These are phyloP conservation scores for Alternaria atra DNA, from an alignment of 2,329 filamentous ascomycete genomes.

Conservation along the genomic window DNA sequence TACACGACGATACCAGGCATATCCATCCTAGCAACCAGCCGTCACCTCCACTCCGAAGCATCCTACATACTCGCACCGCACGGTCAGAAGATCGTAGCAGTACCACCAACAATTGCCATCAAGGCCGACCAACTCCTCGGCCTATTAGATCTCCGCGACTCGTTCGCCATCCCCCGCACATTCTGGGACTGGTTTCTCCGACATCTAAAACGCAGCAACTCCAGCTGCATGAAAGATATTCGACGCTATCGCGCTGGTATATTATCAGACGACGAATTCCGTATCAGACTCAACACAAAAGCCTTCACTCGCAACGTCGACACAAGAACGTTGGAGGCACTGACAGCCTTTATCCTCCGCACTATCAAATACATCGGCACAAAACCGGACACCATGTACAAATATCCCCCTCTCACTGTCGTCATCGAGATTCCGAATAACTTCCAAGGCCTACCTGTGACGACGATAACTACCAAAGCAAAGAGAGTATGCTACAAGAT, in stretches of 20 bases:
- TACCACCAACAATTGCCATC: background rate
- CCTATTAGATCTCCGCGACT: background rate
- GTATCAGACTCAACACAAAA: background rate
- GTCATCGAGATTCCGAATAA: background rate
- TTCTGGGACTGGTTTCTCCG: background rate
- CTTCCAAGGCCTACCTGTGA: background rate
- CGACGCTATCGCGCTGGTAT: background rate
- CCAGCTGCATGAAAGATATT: background rate
- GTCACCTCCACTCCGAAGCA: slow-evolving; percentile 8
- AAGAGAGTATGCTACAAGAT: background rate
- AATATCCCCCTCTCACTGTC: background rate
- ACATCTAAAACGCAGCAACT: background rate
- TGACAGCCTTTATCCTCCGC: slow-evolving; percentile 9
- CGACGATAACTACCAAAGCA: background rate
- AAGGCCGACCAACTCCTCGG: background rate
- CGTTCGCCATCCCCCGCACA: background rate
- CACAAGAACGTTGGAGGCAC: background rate
- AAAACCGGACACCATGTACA: background rate
- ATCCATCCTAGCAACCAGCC: slow-evolving; percentile 7
- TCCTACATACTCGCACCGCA: background rate
- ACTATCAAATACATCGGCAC: background rate
- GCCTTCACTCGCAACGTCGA: background rate
- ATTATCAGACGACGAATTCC: background rate
- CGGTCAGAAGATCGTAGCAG: background rate
- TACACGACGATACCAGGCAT: slow-evolving; percentile 9